Evolutionary conservation across 2,329 filamentous ascomycete genomes (phyloP).

Genomic region (Botrytis fabae): DNA sequence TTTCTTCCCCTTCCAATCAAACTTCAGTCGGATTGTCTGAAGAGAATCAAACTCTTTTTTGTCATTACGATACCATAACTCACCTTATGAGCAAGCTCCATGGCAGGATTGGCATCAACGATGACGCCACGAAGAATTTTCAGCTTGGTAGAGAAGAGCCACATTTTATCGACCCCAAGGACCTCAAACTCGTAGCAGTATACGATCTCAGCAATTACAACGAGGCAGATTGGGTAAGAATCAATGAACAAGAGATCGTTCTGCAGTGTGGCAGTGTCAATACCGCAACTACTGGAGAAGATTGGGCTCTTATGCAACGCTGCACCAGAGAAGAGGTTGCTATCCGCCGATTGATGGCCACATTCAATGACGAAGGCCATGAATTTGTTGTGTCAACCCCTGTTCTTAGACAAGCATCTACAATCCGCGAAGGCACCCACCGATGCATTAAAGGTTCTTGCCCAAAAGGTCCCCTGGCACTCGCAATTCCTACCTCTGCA

Average conservation of each 20-base stretch:
- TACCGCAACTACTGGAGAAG: neutral
- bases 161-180: slow-evolving; percentile 20
- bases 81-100: slow-evolving; percentile 21
- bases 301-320: slow-evolving; percentile 23
- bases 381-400: neutral
- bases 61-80: slow-evolving; percentile 5
- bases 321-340: slow-evolving; percentile 21
- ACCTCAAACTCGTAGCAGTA: slow-evolving; percentile 15
- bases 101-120: slow-evolving; percentile 22
- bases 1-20: neutral
- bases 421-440: neutral
- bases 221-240: slow-evolving; percentile 4
- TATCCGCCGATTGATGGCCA: slow-evolving; percentile 14
- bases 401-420: neutral
- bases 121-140: neutral
- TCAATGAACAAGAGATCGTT: slow-evolving; percentile 14
- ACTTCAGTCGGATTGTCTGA: neutral
- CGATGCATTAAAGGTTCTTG: slow-evolving; percentile 12
- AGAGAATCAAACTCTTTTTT: slow-evolving; percentile 6
- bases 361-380: slow-evolving; percentile 14
- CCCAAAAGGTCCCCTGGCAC: neutral
- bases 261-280: slow-evolving; percentile 13
- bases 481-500: neutral
- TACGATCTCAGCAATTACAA: slow-evolving; percentile 2
- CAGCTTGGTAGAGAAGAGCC: neutral